Percentiles rank a stretch among this genome's conserved stretches.
Evolutionary conservation across 2,329 filamentous ascomycete species (phyloP).

Genomic region (Aureobasidium sp.): DNA sequence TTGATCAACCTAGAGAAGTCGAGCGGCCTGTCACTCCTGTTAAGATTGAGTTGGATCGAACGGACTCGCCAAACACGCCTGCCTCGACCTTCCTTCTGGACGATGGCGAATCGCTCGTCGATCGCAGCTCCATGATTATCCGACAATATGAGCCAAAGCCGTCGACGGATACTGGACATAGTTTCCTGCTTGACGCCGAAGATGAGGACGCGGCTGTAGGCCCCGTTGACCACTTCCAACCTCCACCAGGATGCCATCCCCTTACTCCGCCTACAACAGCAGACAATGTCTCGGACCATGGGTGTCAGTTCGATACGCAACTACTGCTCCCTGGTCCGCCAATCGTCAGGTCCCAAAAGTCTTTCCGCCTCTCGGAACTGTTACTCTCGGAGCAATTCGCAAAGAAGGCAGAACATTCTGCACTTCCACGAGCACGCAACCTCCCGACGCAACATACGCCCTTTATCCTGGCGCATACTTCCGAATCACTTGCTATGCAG

Average conservation of each 20-base stretch:
- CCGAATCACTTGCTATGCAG: slow-evolving; percentile 70
- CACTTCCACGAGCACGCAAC: slow-evolving; percentile 7
- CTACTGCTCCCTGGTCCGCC: slow-evolving; percentile 4
- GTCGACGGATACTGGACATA: slow-evolving; percentile 31
- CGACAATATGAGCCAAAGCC: neutral
- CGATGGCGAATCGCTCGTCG: slow-evolving; percentile 50
- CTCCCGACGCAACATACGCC: slow-evolving; percentile 52
- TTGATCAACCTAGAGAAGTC: neutral
- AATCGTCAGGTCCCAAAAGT: neutral
- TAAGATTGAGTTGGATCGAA: neutral
- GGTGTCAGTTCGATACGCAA: neutral
- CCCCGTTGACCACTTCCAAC: slow-evolving; percentile 20
- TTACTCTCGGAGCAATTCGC: slow-evolving; percentile 4
- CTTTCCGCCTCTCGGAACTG: slow-evolving; percentile 9
- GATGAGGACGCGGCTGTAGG: slow-evolving; percentile 29
- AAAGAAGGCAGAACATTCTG: slow-evolving; percentile 4
- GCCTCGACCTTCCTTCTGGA: slow-evolving; percentile 45
- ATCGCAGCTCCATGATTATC: slow-evolving; percentile 36
- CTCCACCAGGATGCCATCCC: slow-evolving; percentile 32
- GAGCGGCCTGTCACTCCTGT: neutral
- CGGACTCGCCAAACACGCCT: neutral
- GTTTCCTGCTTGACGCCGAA: slow-evolving; percentile 45
- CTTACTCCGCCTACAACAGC: slow-evolving; percentile 39
- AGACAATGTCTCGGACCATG: slow-evolving; percentile 19
- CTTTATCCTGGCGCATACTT: slow-evolving; percentile 75